These are phyloP conservation scores for Mortierella sp. DNA, from an alignment of 371 early-diverging fungal genomes.

Conservation along the genomic window DNA sequence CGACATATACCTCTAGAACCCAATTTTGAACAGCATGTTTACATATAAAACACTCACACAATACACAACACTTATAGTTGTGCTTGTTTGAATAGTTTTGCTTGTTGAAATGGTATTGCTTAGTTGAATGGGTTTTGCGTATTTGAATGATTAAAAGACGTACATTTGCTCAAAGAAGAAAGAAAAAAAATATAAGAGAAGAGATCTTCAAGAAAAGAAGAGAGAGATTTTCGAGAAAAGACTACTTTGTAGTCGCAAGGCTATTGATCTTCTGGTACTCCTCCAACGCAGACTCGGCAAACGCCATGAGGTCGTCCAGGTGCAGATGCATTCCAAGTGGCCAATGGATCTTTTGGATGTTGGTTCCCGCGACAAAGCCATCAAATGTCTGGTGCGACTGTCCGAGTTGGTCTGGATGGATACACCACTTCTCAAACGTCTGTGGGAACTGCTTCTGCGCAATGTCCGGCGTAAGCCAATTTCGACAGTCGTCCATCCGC, in stretches of 20 bases:
- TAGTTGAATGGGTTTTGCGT: too few species aligned
- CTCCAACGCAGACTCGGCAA: constrained; percentile 32
- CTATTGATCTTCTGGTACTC: constrained; percentile 39
- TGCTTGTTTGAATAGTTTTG: too few species aligned
- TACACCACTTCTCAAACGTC: constrained; percentile 40
- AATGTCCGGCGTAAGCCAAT: constrained; percentile 38
- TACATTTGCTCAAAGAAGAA: too few species aligned
- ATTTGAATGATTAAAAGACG: too few species aligned
- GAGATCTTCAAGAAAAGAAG: neutral
- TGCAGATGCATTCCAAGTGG: constrained; percentile 42
- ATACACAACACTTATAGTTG: neutral
- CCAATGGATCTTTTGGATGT: constrained; percentile 41
- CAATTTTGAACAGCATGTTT: too few species aligned
- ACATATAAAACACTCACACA: constrained; percentile 10
- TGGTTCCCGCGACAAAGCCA: constrained; percentile 25
- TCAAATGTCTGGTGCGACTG: constrained; percentile 19
- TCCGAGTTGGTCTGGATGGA: constrained; percentile 48
- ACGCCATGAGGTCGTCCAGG: constrained; percentile 41
- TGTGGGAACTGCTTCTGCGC: constrained; percentile 44
- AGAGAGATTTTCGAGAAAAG: neutral
- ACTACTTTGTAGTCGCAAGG: constrained; percentile 5
- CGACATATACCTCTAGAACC: constrained; percentile 51
- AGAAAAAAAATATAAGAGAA: neutral
- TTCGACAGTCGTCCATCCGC: constrained; percentile 39
- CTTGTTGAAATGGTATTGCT: too few species aligned